These are phyloP conservation scores for Bruguiera hainesii DNA, from an alignment of 441 rosid species.

Conservation along the genomic window DNA sequence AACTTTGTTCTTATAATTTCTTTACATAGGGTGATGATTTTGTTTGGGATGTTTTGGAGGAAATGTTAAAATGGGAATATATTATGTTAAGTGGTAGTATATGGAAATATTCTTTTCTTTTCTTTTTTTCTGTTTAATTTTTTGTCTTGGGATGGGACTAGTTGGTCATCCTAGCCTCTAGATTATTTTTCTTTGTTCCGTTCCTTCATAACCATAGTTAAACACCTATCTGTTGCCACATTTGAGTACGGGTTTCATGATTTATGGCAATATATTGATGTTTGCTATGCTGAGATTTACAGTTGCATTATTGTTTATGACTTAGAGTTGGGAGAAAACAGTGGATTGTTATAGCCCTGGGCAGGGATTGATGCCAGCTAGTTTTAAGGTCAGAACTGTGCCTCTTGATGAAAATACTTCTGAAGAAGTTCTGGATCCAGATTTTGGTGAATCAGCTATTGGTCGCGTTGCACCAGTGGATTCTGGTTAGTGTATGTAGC, in stretches of 20 bases:
- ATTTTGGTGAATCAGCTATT: conserved; percentile 96
- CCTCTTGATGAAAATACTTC: conserved; percentile 61
- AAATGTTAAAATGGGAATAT: no score
- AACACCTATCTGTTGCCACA: no score
- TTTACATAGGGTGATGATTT: no score
- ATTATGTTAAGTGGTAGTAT: no score
- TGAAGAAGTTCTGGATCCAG: conserved; percentile 93
- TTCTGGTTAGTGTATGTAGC: conserved; percentile 56
- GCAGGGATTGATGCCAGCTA: conserved; percentile 97
- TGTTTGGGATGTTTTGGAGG: no score
- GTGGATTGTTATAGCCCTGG: conserved; percentile 98
- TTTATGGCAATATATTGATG: neutral
- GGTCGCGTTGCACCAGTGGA: conserved; percentile 99
- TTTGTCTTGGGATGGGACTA: no score
- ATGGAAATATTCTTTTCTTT: no score
- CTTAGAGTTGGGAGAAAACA: conserved; percentile 97
- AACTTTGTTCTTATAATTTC: no score
- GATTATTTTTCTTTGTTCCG: no score
- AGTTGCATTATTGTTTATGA: conserved; percentile 7
- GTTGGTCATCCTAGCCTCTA: no score
- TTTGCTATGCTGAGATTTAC: neutral
- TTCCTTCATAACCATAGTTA: no score
- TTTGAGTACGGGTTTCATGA: neutral
- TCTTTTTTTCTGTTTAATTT: no score
- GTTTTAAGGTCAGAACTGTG: conserved; percentile 86